phyloP scores from a whole-genome alignment of 257 asterid genomes.

The Fraxinus cuspidata region DNA sequence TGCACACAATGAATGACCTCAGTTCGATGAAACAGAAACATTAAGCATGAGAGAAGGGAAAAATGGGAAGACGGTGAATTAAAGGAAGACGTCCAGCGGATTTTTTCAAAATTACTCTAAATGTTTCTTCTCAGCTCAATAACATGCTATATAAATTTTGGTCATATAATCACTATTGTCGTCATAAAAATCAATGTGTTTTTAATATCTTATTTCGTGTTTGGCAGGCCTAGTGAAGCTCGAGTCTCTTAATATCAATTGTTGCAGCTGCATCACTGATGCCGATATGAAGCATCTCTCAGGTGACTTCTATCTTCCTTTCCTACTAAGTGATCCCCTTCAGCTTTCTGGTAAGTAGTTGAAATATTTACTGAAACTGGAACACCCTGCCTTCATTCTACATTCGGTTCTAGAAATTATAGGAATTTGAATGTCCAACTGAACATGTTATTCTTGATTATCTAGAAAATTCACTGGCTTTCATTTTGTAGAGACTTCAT shows the following conservation, averaged over 20 bases:
- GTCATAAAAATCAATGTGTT: neutral
- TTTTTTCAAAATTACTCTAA: neutral
- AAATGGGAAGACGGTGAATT: neutral
- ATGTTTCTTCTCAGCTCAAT: neutral
- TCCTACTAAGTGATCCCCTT: constrained; percentile 7
- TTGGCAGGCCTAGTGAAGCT: constrained; percentile 81
- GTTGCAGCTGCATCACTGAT: constrained; percentile 90
- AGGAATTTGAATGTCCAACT: neutral
- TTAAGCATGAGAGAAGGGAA: neutral
- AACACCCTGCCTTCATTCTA: constrained; percentile 1
- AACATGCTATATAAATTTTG: neutral
- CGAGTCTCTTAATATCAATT: constrained; percentile 81
- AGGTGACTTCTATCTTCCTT: constrained; percentile 46
- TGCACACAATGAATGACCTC: neutral
- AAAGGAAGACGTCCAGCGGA: neutral
- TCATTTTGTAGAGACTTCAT: neutral
- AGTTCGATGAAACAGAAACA: neutral
- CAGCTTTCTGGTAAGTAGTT: neutral
- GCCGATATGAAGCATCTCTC: constrained; percentile 83
- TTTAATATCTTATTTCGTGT: constrained; percentile 21
- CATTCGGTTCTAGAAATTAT: neutral
- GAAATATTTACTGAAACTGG: constrained; percentile 13
- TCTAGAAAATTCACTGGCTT: neutral
- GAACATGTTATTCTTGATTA: neutral
- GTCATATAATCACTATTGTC: neutral